A percentile compares a stretch with the other conserved stretches of the same genome.
These are phyloP conservation scores for Phycomyces nitens DNA, from an alignment of 192 early-diverging fungal species.

Conservation along the genomic window DNA sequence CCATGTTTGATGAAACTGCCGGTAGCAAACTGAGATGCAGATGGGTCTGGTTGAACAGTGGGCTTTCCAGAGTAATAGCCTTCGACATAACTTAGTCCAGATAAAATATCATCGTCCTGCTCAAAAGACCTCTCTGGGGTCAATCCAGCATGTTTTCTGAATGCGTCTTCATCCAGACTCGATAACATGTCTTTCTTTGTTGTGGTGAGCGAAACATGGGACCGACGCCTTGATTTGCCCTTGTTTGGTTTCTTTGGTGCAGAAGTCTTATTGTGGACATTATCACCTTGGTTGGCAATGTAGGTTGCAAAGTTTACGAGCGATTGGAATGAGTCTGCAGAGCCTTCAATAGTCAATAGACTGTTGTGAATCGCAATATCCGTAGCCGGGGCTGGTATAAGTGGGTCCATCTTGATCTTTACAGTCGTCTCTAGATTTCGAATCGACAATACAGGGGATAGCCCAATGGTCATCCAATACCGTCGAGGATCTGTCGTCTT, in stretches of 20 bases:
- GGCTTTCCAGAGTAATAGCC: conserved; percentile 39
- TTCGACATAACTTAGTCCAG: conserved; percentile 44
- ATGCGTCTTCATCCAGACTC: conserved; percentile 54
- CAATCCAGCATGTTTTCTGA: conserved; percentile 16
- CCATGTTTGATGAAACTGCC: conserved; percentile 2
- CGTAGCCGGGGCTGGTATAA: conserved; percentile 3
- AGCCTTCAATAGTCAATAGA: conserved; percentile 58
- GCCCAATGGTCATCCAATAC: conserved; percentile 18
- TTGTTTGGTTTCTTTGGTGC: background rate
- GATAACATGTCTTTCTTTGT: conserved; percentile 32
- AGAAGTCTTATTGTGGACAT: background rate
- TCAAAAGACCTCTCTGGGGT: conserved; percentile 12
- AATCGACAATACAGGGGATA: conserved; percentile 1
- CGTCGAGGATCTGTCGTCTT: conserved; percentile 29
- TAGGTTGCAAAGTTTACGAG: conserved; percentile 49
- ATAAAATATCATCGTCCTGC: conserved; percentile 12
- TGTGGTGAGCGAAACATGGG: background rate
- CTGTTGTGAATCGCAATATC: conserved; percentile 57
- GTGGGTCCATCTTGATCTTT: conserved; percentile 16
- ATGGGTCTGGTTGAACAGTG: background rate
- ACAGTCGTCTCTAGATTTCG: conserved; percentile 15
- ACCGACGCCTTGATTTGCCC: background rate
- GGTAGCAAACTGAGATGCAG: background rate
- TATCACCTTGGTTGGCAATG: conserved; percentile 28
- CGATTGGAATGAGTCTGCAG: conserved; percentile 64